A percentile compares a stretch with the other conserved stretches of the same genome.
Conservation (phyloP, 495 filamentous ascomycete species). For the Hypomontagnella monticulosa region DNA sequence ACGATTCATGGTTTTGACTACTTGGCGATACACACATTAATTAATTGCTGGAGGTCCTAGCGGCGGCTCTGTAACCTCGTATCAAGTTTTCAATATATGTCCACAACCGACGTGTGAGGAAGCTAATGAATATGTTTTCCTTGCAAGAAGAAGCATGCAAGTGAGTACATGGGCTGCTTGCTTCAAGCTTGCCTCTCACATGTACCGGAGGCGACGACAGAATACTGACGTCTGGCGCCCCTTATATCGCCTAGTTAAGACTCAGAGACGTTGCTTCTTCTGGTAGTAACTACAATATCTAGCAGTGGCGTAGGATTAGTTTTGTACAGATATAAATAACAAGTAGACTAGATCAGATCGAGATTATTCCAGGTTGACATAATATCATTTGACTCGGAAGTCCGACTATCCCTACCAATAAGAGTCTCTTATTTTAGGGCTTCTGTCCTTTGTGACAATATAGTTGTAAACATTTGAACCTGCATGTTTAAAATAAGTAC, state of each 20-base stretch:
- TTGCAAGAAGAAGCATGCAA: slow-evolving; percentile 16
- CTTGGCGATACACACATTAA: slow-evolving; percentile 31
- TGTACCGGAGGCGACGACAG: not conserved
- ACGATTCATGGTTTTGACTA: slow-evolving; percentile 23
- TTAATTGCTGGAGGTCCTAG: slow-evolving; percentile 24
- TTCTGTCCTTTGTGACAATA: slow-evolving; percentile 6
- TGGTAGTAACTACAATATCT: slow-evolving; percentile 2
- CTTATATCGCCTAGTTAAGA: slow-evolving; percentile 4
- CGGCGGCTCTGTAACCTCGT: slow-evolving; percentile 36
- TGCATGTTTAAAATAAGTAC: slow-evolving; percentile 6
- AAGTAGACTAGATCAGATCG: too few relatives aligned
- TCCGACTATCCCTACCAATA: slow-evolving; percentile 14
- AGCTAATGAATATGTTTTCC: slow-evolving; percentile 7
- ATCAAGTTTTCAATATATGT: slow-evolving; percentile 42
- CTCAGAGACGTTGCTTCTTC: not conserved
- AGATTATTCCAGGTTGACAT: slow-evolving; percentile 1
- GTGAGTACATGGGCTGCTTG: slow-evolving; percentile 16
- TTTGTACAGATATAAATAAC: not conserved
- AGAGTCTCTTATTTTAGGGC: slow-evolving; percentile 17
- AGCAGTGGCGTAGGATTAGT: not conserved
- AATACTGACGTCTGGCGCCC: not conserved
- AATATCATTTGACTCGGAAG: slow-evolving; percentile 18
- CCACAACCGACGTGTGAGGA: slow-evolving; percentile 35
- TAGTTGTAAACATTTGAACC: slow-evolving; percentile 2
- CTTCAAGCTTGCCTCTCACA: slow-evolving; percentile 12